Percentiles rank a stretch among this genome's conserved stretches.
Conservation (phyloP, 2,329 filamentous ascomycete species). For the Hypoxylon sp. region DNA sequence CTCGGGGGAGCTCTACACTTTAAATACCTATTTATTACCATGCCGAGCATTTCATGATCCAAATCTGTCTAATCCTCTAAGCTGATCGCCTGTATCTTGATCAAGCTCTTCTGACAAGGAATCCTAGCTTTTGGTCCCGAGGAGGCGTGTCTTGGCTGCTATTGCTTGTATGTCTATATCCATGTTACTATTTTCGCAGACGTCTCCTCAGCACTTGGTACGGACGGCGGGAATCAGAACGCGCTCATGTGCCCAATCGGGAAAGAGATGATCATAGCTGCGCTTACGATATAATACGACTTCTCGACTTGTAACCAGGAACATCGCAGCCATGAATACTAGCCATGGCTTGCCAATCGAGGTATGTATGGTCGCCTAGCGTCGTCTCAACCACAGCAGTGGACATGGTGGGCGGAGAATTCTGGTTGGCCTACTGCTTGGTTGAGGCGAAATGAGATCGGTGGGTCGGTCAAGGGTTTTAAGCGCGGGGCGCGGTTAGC, state of each 20-base stretch:
- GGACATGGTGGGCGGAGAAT: slow-evolving; percentile 39
- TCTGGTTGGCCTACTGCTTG: slow-evolving; percentile 49
- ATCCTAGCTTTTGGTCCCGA: slow-evolving; percentile 7
- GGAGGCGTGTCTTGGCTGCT: slow-evolving; percentile 15
- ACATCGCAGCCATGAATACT: slow-evolving; percentile 18
- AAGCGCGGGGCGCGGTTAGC: slow-evolving; percentile 51
- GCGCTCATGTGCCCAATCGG: slow-evolving; percentile 49
- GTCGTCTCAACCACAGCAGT: slow-evolving; percentile 43
- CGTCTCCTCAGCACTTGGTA: slow-evolving; percentile 42
- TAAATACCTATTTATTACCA: slow-evolving; percentile 44
- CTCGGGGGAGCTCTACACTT: slow-evolving; percentile 33
- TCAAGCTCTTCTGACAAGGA: slow-evolving; percentile 13
- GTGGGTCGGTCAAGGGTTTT: slow-evolving; percentile 44
- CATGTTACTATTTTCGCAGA: slow-evolving; percentile 43
- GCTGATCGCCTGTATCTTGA: slow-evolving; percentile 6
- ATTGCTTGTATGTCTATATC: slow-evolving; percentile 18
- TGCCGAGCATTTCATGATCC: slow-evolving; percentile 11
- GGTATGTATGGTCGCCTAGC: slow-evolving; percentile 22
- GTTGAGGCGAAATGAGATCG: slow-evolving; percentile 46
- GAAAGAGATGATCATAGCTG: slow-evolving; percentile 34
- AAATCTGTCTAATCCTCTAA: slow-evolving; percentile 20
- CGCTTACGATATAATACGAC: slow-evolving; percentile 29
- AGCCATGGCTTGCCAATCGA: slow-evolving; percentile 24
- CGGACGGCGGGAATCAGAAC: slow-evolving; percentile 49
- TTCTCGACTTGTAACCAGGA: neutral